phyloP scores from a whole-genome alignment of 2,329 filamentous ascomycete genomes.

The Sarocladium kiliense region DNA sequence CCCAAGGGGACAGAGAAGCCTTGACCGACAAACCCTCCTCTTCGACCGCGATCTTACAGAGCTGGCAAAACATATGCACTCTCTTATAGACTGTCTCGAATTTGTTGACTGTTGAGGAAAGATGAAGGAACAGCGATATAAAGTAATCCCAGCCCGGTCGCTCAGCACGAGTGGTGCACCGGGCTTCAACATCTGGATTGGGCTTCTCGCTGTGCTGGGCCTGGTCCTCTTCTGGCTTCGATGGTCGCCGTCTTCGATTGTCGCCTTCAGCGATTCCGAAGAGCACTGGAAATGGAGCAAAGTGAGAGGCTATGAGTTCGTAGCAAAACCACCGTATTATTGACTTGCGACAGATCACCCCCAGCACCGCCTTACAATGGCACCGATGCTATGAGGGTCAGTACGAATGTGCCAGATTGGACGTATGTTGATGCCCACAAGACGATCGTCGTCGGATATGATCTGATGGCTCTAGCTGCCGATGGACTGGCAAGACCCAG shows the following conservation, averaged over 20 bases:
- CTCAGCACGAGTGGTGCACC: background rate
- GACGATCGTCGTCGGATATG: background rate
- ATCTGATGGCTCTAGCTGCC: constrained; percentile 21
- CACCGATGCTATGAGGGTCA: constrained; percentile 23
- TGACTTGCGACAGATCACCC: constrained; percentile 27
- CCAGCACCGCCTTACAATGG: constrained; percentile 23
- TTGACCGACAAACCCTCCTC: background rate
- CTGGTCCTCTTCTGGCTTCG: background rate
- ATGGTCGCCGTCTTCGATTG: background rate
- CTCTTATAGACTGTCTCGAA: background rate
- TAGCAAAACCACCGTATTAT: background rate
- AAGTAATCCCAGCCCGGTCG: background rate
- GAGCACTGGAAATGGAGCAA: background rate
- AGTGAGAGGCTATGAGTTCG: background rate
- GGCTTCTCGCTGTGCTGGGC: background rate
- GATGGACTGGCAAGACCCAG: constrained; percentile 28
- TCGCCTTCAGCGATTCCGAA: background rate
- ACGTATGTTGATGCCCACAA: constrained; percentile 18
- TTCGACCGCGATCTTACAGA: background rate
- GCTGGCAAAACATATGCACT: background rate
- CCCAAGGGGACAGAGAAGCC: background rate
- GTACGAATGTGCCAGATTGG: constrained; percentile 28
- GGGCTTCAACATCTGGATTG: background rate
- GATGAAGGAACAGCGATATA: background rate
- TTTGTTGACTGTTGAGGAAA: background rate